Conservation (phyloP, 352 stramenopile species). For the Globisporangium middletonii region DNA sequence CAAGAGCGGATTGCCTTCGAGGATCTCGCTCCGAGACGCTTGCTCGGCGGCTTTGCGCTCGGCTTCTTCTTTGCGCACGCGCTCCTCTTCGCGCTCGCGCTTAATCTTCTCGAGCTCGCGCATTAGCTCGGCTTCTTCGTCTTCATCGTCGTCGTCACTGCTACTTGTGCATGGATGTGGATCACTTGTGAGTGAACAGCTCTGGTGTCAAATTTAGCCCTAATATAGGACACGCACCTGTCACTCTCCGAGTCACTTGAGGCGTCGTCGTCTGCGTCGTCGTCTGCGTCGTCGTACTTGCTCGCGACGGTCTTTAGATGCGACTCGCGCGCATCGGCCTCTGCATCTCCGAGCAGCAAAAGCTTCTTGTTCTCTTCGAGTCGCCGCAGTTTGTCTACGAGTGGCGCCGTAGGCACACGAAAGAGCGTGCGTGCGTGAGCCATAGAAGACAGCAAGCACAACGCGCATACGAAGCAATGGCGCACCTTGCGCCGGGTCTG, state of each 20-base stretch:
- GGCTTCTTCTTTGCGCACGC: slow-evolving; percentile 86
- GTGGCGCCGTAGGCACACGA: background rate
- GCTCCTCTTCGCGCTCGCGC: slow-evolving; percentile 92
- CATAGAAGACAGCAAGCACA: slow-evolving; percentile 20
- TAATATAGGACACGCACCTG: slow-evolving; percentile 21
- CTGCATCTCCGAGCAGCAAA: slow-evolving; percentile 64
- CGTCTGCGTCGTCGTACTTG: slow-evolving; percentile 90
- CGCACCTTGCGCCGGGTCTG: slow-evolving; percentile 74
- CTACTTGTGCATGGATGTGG: background rate
- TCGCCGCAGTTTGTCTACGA: slow-evolving; percentile 50
- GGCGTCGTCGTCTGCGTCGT: slow-evolving; percentile 57
- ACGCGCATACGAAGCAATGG: slow-evolving; percentile 25
- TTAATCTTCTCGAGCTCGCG: slow-evolving; percentile 98
- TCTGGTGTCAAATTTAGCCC: background rate
- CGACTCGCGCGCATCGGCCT: slow-evolving; percentile 69
- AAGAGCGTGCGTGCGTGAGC: slow-evolving; percentile 2
- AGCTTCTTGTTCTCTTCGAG: slow-evolving; percentile 84
- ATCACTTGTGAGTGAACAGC: background rate
- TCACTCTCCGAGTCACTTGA: slow-evolving; percentile 75
- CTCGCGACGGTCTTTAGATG: slow-evolving; percentile 84
- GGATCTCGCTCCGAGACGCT: slow-evolving; percentile 87
- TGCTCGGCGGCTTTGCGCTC: slow-evolving; percentile 77
- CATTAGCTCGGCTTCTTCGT: slow-evolving; percentile 97
- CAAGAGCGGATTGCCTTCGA: slow-evolving; percentile 93
- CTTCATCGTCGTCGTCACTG: slow-evolving; percentile 78